Conservation (phyloP, 1,284 basidiomycete genomes). For the Violaceomyces palustris region DNA sequence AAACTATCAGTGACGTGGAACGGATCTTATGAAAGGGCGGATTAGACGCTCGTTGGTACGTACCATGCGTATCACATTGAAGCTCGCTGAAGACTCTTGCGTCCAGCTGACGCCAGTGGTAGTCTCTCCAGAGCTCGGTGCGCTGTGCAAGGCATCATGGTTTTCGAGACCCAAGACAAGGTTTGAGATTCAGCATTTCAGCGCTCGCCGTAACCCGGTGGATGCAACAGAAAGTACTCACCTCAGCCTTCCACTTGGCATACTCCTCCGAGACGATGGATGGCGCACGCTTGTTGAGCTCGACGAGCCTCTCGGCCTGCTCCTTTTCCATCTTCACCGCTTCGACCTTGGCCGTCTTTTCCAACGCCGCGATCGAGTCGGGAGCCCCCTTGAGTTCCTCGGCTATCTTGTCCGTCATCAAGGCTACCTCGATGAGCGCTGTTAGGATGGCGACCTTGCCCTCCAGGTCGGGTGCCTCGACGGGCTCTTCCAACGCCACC, state of each 20-base stretch:
- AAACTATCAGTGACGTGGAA: too few species aligned
- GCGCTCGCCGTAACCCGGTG: too few species aligned
- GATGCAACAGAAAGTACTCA: too few species aligned
- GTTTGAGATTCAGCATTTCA: too few species aligned
- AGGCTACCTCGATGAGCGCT: slow-evolving; percentile 19
- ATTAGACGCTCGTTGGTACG: too few species aligned
- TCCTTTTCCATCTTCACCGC: slow-evolving; percentile 20
- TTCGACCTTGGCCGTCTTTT: slow-evolving; percentile 6
- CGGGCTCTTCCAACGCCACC: too few species aligned
- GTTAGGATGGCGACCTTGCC: slow-evolving; percentile 19
- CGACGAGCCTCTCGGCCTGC: slow-evolving; percentile 20
- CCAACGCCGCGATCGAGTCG: slow-evolving; percentile 10
- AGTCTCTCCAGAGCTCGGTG: slow-evolving; percentile 7
- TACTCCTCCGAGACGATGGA: slow-evolving; percentile 23
- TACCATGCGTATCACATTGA: slow-evolving; percentile 15
- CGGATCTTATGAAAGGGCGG: too few species aligned
- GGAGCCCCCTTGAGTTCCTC: slow-evolving; percentile 23
- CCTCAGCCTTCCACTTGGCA: slow-evolving; percentile 18
- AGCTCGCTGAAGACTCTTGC: slow-evolving; percentile 9
- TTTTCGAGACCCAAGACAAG: too few species aligned
- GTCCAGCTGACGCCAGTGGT: slow-evolving; percentile 18
- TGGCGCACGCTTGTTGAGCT: slow-evolving; percentile 25
- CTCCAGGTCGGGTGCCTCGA: slow-evolving; percentile 28
- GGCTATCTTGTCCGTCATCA: slow-evolving; percentile 17
- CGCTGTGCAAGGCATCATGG: too few species aligned